Conservation (phyloP, 1,284 basidiomycete genomes). For the Schizopora paradoxa region DNA sequence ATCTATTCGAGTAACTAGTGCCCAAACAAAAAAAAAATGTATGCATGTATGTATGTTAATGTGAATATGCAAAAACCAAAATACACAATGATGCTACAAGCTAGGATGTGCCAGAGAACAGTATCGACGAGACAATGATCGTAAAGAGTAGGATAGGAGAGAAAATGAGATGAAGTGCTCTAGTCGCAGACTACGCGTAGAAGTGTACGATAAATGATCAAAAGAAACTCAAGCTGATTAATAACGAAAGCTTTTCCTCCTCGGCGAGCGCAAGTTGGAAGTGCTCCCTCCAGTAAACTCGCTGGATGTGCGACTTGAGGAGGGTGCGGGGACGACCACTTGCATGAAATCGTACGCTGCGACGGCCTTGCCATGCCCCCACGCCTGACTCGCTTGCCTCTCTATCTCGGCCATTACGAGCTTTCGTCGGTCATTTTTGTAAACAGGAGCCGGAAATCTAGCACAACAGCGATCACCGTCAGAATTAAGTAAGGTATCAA, state of each 20-base stretch:
- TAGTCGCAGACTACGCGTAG: too few relatives aligned
- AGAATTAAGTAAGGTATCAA: constrained; percentile 9
- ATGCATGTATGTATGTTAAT: too few relatives aligned
- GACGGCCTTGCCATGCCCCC: constrained; percentile 44
- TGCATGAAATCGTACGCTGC: constrained; percentile 69
- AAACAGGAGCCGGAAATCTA: constrained; percentile 21
- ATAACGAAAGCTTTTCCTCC: constrained; percentile 1
- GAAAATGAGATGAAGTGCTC: too few relatives aligned
- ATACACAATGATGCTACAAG: too few relatives aligned
- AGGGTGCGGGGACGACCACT: constrained; percentile 39
- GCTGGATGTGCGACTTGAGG: neutral
- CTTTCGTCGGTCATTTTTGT: constrained; percentile 33
- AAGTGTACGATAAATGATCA: too few relatives aligned
- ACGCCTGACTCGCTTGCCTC: constrained; percentile 55
- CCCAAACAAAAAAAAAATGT: neutral
- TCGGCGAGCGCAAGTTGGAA: neutral
- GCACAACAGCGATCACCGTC: constrained; percentile 1
- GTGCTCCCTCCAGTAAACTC: neutral
- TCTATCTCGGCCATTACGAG: constrained; percentile 60
- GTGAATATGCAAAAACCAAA: too few relatives aligned
- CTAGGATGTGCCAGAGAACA: too few relatives aligned
- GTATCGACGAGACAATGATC: too few relatives aligned
- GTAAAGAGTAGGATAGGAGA: too few relatives aligned
- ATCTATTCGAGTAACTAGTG: neutral
- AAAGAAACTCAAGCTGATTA: too few relatives aligned